Evolutionary conservation across 75 land plant genomes (phyloP).

Genomic region (Cryptomeria japonica): DNA sequence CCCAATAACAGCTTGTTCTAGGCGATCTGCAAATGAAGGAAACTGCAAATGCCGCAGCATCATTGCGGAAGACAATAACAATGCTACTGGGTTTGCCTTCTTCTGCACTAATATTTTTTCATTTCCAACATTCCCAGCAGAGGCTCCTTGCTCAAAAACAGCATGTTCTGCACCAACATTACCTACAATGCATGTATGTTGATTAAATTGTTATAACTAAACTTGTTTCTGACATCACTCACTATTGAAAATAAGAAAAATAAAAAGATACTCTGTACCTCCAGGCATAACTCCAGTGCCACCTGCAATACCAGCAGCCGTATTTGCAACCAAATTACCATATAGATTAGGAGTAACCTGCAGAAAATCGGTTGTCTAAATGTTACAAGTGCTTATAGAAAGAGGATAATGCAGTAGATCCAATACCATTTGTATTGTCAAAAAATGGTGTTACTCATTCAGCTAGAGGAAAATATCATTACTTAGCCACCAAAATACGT

Average conservation of each 20-base stretch:
- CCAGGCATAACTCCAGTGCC: conserved; percentile 68
- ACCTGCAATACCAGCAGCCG: conserved; percentile 66
- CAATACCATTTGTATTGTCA: too few species aligned
- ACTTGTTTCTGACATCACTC: too few species aligned
- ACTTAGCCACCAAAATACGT: too few species aligned
- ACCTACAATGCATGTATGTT: conserved; percentile 37
- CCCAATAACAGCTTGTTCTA: conserved; percentile 80
- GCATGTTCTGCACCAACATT: conserved; percentile 90
- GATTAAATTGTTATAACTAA: background rate
- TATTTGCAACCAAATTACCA: conserved; percentile 57
- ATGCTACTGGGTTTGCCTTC: conserved; percentile 86
- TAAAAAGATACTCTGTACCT: conserved; percentile 22
- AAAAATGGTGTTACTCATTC: too few species aligned
- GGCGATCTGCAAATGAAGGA: conserved; percentile 73
- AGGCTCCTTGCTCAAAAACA: conserved; percentile 93
- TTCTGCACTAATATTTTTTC: conserved; percentile 59
- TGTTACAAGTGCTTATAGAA: too few species aligned
- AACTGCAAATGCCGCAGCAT: conserved; percentile 82
- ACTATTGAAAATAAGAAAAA: background rate
- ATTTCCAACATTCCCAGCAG: conserved; percentile 84
- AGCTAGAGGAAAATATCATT: too few species aligned
- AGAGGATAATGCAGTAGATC: too few species aligned
- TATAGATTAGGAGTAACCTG: conserved; percentile 55
- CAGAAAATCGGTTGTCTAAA: too few species aligned
- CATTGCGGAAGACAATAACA: conserved; percentile 92